phyloP scores from a whole-genome alignment of 2,329 filamentous ascomycete genomes.

The Botrytis deweyae region DNA sequence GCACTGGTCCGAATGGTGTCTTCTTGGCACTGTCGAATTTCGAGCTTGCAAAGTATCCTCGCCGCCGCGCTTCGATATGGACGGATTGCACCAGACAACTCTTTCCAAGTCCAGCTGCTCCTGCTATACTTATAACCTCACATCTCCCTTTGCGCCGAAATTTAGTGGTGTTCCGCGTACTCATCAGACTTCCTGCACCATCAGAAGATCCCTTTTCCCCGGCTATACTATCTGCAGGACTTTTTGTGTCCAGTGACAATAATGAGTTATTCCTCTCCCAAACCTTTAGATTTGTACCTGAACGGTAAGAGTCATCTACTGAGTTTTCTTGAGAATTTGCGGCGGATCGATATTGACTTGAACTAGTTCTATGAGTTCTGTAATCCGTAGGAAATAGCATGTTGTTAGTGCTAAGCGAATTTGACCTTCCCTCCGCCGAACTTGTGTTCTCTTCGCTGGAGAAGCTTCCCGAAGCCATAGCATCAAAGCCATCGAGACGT shows the following conservation, averaged over 20 bases:
- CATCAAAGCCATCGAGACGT: conserved; percentile 30
- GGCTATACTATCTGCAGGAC: conserved; percentile 29
- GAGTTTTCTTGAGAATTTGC: conserved; percentile 32
- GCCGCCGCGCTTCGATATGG: conserved; percentile 57
- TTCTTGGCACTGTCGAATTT: conserved; percentile 64
- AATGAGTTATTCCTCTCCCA: conserved; percentile 36
- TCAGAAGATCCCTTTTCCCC: conserved; percentile 30
- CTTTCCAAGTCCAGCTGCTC: conserved; percentile 63
- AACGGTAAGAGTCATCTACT: conserved; percentile 28
- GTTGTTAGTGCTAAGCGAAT: conserved; percentile 25
- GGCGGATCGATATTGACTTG: conserved; percentile 27
- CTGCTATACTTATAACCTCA: conserved; percentile 61
- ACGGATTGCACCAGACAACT: conserved; percentile 64
- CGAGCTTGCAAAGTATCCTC: conserved; percentile 64
- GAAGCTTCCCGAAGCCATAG: conserved; percentile 46
- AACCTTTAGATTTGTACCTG: conserved; percentile 24
- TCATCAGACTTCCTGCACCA: conserved; percentile 35
- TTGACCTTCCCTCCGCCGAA: conserved; percentile 50
- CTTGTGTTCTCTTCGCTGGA: conserved; percentile 59
- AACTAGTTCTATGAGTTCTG: conserved; percentile 22
- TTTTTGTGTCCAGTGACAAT: conserved; percentile 28
- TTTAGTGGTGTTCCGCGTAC: conserved; percentile 43
- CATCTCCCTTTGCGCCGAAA: conserved; percentile 62
- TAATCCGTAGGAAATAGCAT: conserved; percentile 20
- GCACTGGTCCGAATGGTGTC: conserved; percentile 61